Base-by-base conservation (phyloP, 441 rosid genomes). In the Aleurites moluccanus region DNA sequence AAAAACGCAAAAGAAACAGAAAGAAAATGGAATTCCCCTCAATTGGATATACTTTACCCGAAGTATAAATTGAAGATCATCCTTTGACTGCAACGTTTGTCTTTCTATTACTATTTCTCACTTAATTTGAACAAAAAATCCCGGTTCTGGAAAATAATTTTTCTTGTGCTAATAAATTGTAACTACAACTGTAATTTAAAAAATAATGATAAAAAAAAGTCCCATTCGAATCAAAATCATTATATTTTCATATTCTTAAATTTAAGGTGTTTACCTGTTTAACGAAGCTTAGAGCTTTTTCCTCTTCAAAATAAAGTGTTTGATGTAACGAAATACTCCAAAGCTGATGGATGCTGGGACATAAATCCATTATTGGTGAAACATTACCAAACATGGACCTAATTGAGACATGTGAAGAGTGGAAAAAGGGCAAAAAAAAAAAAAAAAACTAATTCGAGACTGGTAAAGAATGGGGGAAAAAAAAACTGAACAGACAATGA, bases 21-120 rank as follows among this genome's bases (percentile, higher is more conserved):
- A 73, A 77, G 35, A 81, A 61, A 70, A 78, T 63, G 15, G 16
- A 81, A 64, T 72, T 68, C 73, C 79, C 47, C 13, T 42, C 64
- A 20, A 27, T 52, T 50, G 61, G 73, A 80, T 70, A 82, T 82
- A 75, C 80, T 83, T 86, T 72, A 76, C 77, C 72, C 70, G 79
- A 86, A 84, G 85, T 69, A 76, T 75, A 79, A 65, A 80, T 69
- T 77, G 76, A 84, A 75, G 52, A 80, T 73, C 73, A 77, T 71
- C 66, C 84, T 79, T 82, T 80, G 85, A 86, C 87, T 75, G 82
- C 80, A 81, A 71, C 68, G 73, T 77, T 69, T 21, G 6, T 64
- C 27, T 2, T 27, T 40, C 56, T 77, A 30, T 56, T 11, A 3
- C 28, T 21, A 56, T 55, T 50, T 60, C 40, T 47, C 35, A 16